Evolutionary conservation across 1,284 basidiomycete species (phyloP), one percentile per base, ranked within the genome.

Genomic region (Baeospora myosura): DNA sequence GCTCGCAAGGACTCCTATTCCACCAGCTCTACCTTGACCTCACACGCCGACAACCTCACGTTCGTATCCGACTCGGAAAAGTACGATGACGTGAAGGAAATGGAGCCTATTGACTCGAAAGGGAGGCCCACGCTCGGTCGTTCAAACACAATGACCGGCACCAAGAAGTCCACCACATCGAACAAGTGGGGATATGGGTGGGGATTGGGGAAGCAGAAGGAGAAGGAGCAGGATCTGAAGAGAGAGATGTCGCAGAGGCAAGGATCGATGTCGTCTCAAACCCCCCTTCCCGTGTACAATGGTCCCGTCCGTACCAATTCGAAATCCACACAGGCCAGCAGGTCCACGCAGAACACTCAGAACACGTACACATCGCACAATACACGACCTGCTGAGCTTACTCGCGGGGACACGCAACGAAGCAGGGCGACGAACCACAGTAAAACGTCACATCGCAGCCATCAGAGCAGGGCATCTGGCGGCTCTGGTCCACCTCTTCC

Each of bases 121-220:
- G 43, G 46, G n/a, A 42, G 48, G 0, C 49, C 51, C 30, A 48
- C 42, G 38, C 60, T 79, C 23, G 57, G 59, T 1, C 66, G 77
- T 40, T 60, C 63, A 3, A 78, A 80, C 51, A 77, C 81, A 4
- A 76, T 71, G 64, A 69, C 65, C 0, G 71, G 71, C 12, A 52
- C 49, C 20, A 69, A 69, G 49, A 67, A 68, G 43, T 64, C 62
- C 20, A 58, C 53, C 3, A 32, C 51, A 1, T 60, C 64, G n/a
- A 53, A 57, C 5, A 74, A 64, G 53, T 80, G 75, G 62, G 78
- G 76, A 7, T 85, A 82, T 57, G 81, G 81, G 23, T 82, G 80
- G 79, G 78, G 80, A 0, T 46, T 76, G 30, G 79, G 80, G 39
- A 78, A 67, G 61, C 68, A 69, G 47, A 70, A 78, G 63, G 67